These are phyloP conservation scores for Phoma sp. DNA, from an alignment of 2,329 filamentous ascomycete species.

Conservation along the genomic window DNA sequence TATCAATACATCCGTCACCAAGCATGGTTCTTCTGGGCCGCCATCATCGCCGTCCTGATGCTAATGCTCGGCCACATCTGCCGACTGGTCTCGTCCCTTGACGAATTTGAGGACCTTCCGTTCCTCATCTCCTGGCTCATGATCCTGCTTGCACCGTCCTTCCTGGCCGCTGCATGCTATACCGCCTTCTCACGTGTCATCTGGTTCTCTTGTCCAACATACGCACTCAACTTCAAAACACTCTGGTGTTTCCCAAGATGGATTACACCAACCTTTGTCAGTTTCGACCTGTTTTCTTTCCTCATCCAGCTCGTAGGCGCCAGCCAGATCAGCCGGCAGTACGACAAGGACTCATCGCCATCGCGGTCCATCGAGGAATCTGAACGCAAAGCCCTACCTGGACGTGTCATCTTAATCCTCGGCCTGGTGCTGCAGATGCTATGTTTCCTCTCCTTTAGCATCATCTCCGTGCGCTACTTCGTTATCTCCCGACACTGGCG, in stretches of 20 bases:
- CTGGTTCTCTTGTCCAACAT: slow-evolving; percentile 48
- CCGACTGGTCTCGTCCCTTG: slow-evolving; percentile 53
- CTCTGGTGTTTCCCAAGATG: slow-evolving; percentile 54
- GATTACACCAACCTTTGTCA: slow-evolving; percentile 59
- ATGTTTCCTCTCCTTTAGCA: slow-evolving; percentile 60
- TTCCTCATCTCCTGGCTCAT: slow-evolving; percentile 55
- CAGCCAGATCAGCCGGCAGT: slow-evolving; percentile 50
- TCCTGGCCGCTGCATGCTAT: slow-evolving; percentile 60
- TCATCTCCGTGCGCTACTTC: slow-evolving; percentile 46
- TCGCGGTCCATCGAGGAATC: slow-evolving; percentile 51
- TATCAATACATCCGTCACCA: slow-evolving; percentile 46
- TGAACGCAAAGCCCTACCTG: slow-evolving; percentile 38
- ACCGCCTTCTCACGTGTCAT: slow-evolving; percentile 59
- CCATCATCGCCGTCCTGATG: slow-evolving; percentile 47
- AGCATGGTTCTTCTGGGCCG: slow-evolving; percentile 49
- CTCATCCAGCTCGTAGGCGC: slow-evolving; percentile 55
- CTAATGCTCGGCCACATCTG: slow-evolving; percentile 62
- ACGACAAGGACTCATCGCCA: slow-evolving; percentile 41
- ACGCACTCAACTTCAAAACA: slow-evolving; percentile 51
- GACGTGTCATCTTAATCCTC: slow-evolving; percentile 51
- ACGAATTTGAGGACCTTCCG: slow-evolving; percentile 44
- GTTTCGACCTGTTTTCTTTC: slow-evolving; percentile 58
- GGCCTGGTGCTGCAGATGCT: slow-evolving; percentile 60
- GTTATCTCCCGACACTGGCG: slow-evolving; percentile 41
- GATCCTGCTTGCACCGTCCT: slow-evolving; percentile 58